These are phyloP conservation scores for Fusarium guadeloupense DNA, from an alignment of 2,329 filamentous ascomycete species.

Conservation along the genomic window DNA sequence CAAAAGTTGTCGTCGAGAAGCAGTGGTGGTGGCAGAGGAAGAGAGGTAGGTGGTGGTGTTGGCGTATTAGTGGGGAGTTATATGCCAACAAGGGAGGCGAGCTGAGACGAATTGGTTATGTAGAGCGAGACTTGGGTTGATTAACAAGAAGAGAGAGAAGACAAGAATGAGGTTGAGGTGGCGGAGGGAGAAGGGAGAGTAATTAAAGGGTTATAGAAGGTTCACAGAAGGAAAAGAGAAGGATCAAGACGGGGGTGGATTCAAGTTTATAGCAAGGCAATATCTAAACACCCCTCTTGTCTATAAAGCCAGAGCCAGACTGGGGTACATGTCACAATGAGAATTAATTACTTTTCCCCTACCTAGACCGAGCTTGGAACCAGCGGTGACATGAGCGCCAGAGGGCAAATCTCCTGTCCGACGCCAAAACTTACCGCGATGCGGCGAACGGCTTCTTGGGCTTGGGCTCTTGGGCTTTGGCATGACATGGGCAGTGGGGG, in stretches of 20 bases:
- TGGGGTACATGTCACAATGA: slow-evolving; percentile 43
- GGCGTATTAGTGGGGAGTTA: background rate
- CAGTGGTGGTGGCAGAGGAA: background rate
- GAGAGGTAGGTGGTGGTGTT: background rate
- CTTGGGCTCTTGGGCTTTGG: too few species aligned
- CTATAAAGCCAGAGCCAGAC: slow-evolving; percentile 24
- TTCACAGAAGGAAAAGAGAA: slow-evolving; percentile 41
- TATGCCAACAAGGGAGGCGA: background rate
- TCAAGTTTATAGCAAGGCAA: slow-evolving; percentile 45
- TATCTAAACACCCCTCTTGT: slow-evolving; percentile 37
- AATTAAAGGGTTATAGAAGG: slow-evolving; percentile 42
- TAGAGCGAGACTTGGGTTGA: slow-evolving; percentile 5
- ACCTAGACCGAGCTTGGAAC: slow-evolving; percentile 46
- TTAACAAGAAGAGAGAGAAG: slow-evolving; percentile 18
- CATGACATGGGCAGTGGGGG: slow-evolving; percentile 43
- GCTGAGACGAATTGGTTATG: slow-evolving; percentile 1
- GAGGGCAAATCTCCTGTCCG: slow-evolving; percentile 44
- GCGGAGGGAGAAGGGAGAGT: slow-evolving; percentile 35
- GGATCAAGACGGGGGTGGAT: slow-evolving; percentile 46
- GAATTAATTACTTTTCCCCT: slow-evolving; percentile 31
- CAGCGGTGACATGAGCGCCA: slow-evolving; percentile 49
- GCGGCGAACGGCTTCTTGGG: slow-evolving; percentile 44
- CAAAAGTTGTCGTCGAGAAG: slow-evolving; percentile 19
- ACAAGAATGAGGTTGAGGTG: slow-evolving; percentile 19
- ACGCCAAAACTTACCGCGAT: slow-evolving; percentile 34